Percentiles rank a stretch among this genome's conserved stretches.
Evolutionary conservation across 371 early-diverging fungal genomes (phyloP).

Genomic region (Mucor plumbeus): DNA sequence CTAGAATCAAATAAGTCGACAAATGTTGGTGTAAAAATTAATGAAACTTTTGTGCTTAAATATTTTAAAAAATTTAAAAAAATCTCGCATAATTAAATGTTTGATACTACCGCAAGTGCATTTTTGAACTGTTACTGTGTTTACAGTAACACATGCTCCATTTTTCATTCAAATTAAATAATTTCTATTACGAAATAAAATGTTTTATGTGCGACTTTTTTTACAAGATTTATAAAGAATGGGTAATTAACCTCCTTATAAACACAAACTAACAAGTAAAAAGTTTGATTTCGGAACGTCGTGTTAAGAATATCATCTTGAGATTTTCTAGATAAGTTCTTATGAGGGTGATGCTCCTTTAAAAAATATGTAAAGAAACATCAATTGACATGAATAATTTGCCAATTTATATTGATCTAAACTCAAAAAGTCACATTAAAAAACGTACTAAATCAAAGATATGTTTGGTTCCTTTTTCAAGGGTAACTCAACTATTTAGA

Average conservation of each 20-base stretch:
- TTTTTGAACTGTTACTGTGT: too few relatives aligned
- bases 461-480: neutral
- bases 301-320: conserved; percentile 3
- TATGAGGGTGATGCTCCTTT: conserved; percentile 3
- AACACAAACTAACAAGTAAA: neutral
- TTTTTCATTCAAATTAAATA: too few relatives aligned
- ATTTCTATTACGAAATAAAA: neutral
- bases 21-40: too few relatives aligned
- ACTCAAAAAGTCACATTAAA: neutral
- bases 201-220: neutral
- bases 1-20: too few relatives aligned
- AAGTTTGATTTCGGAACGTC: conserved; percentile 2
- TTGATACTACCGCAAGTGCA: too few relatives aligned
- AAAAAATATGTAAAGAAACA: neutral
- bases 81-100: too few relatives aligned
- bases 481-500: neutral
- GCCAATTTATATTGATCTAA: neutral
- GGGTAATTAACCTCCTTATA: neutral
- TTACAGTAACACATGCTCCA: too few relatives aligned
- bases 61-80: too few relatives aligned
- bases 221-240: neutral
- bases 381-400: neutral
- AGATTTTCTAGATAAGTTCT: neutral
- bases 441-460: neutral
- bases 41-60: too few relatives aligned